Evolutionary conservation across 768 basidiomycete genomes (phyloP).

Genomic region (Hygrocybe coccinea): DNA sequence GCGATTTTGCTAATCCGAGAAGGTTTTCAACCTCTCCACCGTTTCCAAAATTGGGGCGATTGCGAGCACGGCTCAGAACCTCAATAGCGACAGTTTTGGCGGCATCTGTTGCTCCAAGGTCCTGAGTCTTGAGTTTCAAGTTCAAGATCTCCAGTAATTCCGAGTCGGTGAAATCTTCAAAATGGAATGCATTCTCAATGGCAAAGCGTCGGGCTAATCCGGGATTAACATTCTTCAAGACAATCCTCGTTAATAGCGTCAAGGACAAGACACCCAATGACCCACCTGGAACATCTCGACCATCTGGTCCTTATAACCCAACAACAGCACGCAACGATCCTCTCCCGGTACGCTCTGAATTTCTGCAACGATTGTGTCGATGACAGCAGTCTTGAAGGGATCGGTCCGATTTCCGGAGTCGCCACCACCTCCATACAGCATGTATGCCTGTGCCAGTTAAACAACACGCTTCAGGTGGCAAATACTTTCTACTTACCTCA

Average conservation of each 20-base stretch:
- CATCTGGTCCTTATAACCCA: constrained; percentile 65
- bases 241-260: background rate
- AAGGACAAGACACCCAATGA: background rate
- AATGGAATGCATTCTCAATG: constrained; percentile 65
- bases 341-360: constrained; percentile 66
- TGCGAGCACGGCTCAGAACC: constrained; percentile 36
- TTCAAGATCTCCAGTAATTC: constrained; percentile 52
- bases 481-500: constrained; percentile 39
- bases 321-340: constrained; percentile 60
- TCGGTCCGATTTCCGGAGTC: constrained; percentile 34
- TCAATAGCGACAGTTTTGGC: constrained; percentile 58
- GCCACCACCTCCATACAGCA: constrained; percentile 51
- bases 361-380: constrained; percentile 72
- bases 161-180: constrained; percentile 55
- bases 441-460: constrained; percentile 48
- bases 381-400: constrained; percentile 59
- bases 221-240: constrained; percentile 51
- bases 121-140: constrained; percentile 51
- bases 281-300: constrained; percentile 68
- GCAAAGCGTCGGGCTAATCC: constrained; percentile 62
- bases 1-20: constrained; percentile 45
- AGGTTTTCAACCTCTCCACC: constrained; percentile 62
- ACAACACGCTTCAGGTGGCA: background rate
- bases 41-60: constrained; percentile 62
- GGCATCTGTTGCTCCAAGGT: constrained; percentile 49